Evolutionary conservation across 148 eudicot genomes (phyloP), one percentile per base, ranked within the genome.

Genomic region (Nepenthes gracilis): DNA sequence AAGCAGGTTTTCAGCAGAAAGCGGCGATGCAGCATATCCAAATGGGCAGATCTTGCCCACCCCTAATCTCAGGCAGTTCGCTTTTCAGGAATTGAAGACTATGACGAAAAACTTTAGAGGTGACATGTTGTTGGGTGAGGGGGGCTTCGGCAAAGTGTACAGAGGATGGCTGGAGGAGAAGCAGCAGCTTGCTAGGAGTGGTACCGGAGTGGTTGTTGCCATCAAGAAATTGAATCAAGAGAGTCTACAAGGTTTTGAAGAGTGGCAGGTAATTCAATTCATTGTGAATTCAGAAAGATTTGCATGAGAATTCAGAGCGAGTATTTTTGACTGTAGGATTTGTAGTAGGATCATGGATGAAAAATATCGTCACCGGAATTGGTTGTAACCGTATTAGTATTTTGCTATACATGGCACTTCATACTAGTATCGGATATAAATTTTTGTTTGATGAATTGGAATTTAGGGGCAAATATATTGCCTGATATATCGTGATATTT

Each of bases 161-260:
- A 90, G 76, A 78, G 97, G 95, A 6, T 84, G 81, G 88, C 81
- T 90, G 32, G 88, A 82, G 5, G 75, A 74, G 35, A 90, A 72
- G 71, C 68, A 65, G 43, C 68, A 65, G 43, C 35, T 71, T 1
- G 33, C 70, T 4, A 82, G 58, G 72, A 70, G 62, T 38, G 71
- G 71, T 6, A 69, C 75, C 43, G 80, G 74, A 32, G 15, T 74
- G 14, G 76, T 75, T 60, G 70, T 87, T 33, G 97, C 97, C 9
- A 74, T 91, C 54, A 91, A 87, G 72, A 87, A 83, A 70, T 72
- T 91, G 66, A 78, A 78, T 58, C 65, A 83, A 2, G 93, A 83
- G 53, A 81, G 97, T 73, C 4, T 74, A 54, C 97, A 91, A 70
- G 97, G 97, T 34, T 80, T 83, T 35, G 69, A 83, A 37, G 97